Base-by-base conservation (phyloP, 768 basidiomycete species). In the Mycena leptocephala region DNA sequence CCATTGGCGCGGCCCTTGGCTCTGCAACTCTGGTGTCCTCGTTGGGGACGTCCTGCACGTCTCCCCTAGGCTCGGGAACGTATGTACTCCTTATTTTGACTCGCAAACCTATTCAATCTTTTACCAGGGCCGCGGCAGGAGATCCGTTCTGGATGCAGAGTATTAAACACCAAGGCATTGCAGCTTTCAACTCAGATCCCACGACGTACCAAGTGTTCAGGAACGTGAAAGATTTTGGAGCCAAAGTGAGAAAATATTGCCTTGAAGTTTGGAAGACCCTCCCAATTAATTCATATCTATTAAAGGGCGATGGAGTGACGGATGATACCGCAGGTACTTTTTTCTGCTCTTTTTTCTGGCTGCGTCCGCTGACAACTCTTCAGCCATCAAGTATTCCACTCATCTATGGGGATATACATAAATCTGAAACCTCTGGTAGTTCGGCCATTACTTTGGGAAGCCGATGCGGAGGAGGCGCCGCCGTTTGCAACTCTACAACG, bases 71-170 rank as follows among this genome's bases (percentile, higher is more conserved):
- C 33, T 80, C 83, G 33, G 93, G 93, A 59, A 88, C 85, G 74
- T 75, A 75, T 22, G 74, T 58, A 13, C 30, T 35, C 28, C 13
- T 46, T 30, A 6, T 24, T 26, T 39, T 62, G 20, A 39, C 13
- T 26, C 16, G 9, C 22, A 61, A 61, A 5, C 18, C 26, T n/a
- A 28, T 32, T 26, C 8, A 20, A 14, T 32, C 22, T 24, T 16
- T 20, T 51, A 7, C 22, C 69, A 72, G 75, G 33, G 91, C 94
- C 22, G 87, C 86, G 2, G 81, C 91, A 35, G 83, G 82, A n/a
- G 93, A 92, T 65, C 90, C 94, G 0, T 95, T 90, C 81, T 95
- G 95, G 95, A 80, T 94, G 81, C 83, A 95, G 82, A 90, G 72
- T 65, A 94, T 95, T 79, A 90, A 89, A 63, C 95, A 95, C 78